phyloP scores from a whole-genome alignment of 2,329 filamentous ascomycete genomes.

The Neophaeococcomyces aloes region DNA sequence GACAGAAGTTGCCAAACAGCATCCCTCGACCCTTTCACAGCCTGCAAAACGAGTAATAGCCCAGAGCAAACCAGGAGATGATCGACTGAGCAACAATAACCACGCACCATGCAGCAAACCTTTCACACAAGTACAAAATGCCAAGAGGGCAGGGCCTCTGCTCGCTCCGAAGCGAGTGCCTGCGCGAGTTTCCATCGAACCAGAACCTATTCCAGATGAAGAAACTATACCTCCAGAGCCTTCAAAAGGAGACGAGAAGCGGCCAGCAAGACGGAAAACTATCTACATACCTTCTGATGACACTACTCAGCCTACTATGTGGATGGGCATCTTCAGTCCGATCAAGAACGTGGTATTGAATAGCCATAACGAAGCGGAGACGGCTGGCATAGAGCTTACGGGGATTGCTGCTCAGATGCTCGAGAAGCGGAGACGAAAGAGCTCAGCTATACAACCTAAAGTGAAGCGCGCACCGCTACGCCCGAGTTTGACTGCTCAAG shows the following conservation, averaged over 20 bases:
- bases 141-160: background rate
- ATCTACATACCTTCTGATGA: constrained; percentile 35
- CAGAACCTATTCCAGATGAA: background rate
- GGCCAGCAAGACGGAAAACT: constrained; percentile 27
- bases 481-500: constrained; percentile 32
- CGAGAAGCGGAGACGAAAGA: constrained; percentile 23
- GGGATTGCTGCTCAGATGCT: constrained; percentile 28
- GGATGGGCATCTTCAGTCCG: constrained; percentile 36
- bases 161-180: constrained; percentile 1
- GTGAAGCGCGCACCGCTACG: constrained; percentile 43
- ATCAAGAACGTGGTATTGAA: constrained; percentile 24
- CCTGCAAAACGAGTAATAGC: constrained; percentile 12
- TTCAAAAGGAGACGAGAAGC: background rate
- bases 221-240: background rate
- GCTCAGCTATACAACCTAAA: constrained; percentile 29
- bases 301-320: constrained; percentile 32
- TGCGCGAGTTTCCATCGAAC: background rate
- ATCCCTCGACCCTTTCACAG: constrained; percentile 4
- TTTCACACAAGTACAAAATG: background rate
- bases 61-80: constrained; percentile 33
- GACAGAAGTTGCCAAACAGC: constrained; percentile 6
- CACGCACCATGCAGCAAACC: background rate
- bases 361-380: constrained; percentile 4
- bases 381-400: constrained; percentile 23
- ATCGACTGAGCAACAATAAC: constrained; percentile 16